phyloP scores from a whole-genome alignment of 495 filamentous ascomycete genomes.

The Trichoderma parareesei region DNA sequence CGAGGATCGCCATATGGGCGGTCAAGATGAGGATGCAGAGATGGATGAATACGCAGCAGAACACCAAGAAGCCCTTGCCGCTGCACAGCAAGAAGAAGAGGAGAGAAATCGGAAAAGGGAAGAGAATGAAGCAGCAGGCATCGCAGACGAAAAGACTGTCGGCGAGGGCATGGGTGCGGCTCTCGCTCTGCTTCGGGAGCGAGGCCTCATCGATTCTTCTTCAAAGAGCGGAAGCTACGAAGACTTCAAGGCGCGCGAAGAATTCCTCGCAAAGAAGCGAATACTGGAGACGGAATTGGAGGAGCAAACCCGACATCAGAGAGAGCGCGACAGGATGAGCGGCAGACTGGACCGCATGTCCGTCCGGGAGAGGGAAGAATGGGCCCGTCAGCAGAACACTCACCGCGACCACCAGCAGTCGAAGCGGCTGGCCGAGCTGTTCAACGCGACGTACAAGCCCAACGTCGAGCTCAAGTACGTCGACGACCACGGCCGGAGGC shows the following conservation, averaged over 20 bases:
- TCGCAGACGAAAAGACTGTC: constrained; percentile 77
- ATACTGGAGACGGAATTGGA: constrained; percentile 68
- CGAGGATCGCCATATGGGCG: constrained; percentile 35
- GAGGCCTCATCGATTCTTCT: constrained; percentile 63
- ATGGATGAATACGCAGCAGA: background rate
- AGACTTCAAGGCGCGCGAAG: constrained; percentile 62
- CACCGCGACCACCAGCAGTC: constrained; percentile 75
- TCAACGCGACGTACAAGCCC: constrained; percentile 80
- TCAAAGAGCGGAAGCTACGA: constrained; percentile 56
- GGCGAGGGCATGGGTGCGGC: constrained; percentile 73
- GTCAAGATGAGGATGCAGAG: background rate
- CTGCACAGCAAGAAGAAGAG: constrained; percentile 39
- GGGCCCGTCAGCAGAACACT: constrained; percentile 78
- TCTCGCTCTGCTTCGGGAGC: constrained; percentile 70
- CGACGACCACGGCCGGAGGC: constrained; percentile 73
- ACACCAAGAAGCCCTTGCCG: constrained; percentile 21
- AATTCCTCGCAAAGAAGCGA: constrained; percentile 75
- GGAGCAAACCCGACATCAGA: constrained; percentile 66
- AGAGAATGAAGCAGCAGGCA: constrained; percentile 50
- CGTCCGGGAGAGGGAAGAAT: constrained; percentile 81
- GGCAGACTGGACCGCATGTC: constrained; percentile 82
- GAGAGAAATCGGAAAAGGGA: constrained; percentile 45
- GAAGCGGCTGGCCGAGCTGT: constrained; percentile 71
- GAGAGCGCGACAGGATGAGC: constrained; percentile 75
- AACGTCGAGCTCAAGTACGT: constrained; percentile 83